Conservation (phyloP, 805 yeast species). For the Myxozyma kluyveri region DNA sequence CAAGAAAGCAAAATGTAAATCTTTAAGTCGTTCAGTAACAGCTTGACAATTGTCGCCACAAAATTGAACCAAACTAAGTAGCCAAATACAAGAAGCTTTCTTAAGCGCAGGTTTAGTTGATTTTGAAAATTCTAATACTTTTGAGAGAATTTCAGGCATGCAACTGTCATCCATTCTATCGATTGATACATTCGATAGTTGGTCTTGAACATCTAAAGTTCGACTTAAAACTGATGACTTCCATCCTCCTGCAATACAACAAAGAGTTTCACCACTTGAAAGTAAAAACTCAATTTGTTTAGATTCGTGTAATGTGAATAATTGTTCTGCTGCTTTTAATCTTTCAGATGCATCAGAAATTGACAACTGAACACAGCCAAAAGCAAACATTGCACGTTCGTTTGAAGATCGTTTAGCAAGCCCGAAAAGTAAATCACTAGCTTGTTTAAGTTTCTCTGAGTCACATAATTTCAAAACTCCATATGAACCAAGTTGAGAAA, state of each 20-base stretch:
- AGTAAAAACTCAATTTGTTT: conserved; percentile 76
- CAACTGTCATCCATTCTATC: conserved; percentile 27
- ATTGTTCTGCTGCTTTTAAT: conserved; percentile 39
- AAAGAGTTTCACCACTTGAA: conserved; percentile 79
- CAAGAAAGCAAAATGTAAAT: conserved; percentile 73
- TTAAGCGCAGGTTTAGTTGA: conserved; percentile 72
- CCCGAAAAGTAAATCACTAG: conserved; percentile 24
- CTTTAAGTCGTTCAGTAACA: conserved; percentile 47
- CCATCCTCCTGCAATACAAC: conserved; percentile 75
- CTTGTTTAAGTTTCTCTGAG: conserved; percentile 13
- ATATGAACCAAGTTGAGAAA: conserved; percentile 42
- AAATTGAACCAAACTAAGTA: conserved; percentile 73
- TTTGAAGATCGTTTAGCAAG: conserved; percentile 47
- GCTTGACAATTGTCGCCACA: conserved; percentile 52
- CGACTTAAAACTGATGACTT: conserved; percentile 53
- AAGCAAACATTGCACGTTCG: conserved; percentile 57
- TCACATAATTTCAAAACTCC: conserved; percentile 39
- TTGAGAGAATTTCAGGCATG: conserved; percentile 43
- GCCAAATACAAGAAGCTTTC: conserved; percentile 77
- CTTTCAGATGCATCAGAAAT: conserved; percentile 31
- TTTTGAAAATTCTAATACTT: conserved; percentile 52
- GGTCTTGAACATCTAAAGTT: conserved; percentile 50
- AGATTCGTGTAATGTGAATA: conserved; percentile 59
- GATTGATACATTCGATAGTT: neutral
- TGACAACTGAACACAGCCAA: conserved; percentile 54